Evolutionary conservation across 129 eudicot species (phyloP), one percentile per base, ranked within the genome.

Genomic region (Arctium lappa): DNA sequence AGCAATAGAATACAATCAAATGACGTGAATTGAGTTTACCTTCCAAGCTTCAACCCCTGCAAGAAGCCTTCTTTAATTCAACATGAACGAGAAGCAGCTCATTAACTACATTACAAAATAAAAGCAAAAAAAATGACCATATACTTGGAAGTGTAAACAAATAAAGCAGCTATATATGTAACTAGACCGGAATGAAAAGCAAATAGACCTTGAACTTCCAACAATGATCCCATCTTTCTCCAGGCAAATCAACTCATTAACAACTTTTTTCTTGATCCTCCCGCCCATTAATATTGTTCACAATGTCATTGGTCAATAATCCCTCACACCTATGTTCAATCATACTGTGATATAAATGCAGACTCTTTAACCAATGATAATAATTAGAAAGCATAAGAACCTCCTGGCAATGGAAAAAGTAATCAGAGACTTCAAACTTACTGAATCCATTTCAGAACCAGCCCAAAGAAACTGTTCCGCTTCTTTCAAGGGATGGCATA

Each of bases 381-480:
- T n/a, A 73, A 65, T 69, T 69, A 1, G 16, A 63, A 69, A 76
- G 2, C 39, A 56, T 6, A 36, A 27, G n/a, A n/a, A n/a, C n/a
- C n/a, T n/a, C 40, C 33, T 22, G 15, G 31, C 42, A 38, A 16
- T 29, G 69, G 10, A 73, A 31, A 33, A 88, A 9, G 2, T 9
- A 48, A 39, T 37, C 46, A 60, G 60, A 69, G 72, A 74, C 16
- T 30, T 38, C n/a, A 81, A 78, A 71, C 97, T 91, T 83, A 96
- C 99, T 53, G 91, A 85, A 86, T 96, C 97, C 98, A 96, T 96
- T 86, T 96, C 98, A 68, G 89, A 78, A 84, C 99, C 99, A 88
- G 97, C 98, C 99, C 99, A 96, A 82, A 96, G 90, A 85, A 93
- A 96, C 78, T 96, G 95, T 63, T 91, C 88, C 7, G 97, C 98